These are phyloP conservation scores for Rhizophagus clarus DNA, from an alignment of 192 early-diverging fungal species.

Conservation along the genomic window DNA sequence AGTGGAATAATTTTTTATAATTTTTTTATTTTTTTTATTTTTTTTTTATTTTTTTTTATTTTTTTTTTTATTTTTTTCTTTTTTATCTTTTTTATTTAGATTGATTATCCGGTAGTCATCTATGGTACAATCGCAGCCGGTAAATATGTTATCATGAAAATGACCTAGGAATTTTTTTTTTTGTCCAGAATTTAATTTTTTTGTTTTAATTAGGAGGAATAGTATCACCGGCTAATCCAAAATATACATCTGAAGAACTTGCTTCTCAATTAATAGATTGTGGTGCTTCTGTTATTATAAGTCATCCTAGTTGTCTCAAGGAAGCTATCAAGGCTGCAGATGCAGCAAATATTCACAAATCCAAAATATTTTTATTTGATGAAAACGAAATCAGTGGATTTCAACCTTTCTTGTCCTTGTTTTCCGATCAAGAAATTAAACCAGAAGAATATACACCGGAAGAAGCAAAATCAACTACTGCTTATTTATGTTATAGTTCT, in stretches of 20 bases:
- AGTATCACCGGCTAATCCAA: conserved; percentile 77
- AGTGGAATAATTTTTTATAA: no score
- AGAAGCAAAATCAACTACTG: conserved; percentile 40
- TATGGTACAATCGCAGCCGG: conserved; percentile 43
- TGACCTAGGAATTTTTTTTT: not conserved
- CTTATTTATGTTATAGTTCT: conserved; percentile 72
- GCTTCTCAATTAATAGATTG: conserved; percentile 73
- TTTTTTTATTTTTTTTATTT: conserved; percentile 35
- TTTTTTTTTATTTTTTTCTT: conserved; percentile 42
- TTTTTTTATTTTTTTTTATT: conserved; percentile 45
- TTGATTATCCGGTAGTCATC: conserved; percentile 38
- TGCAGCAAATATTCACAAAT: conserved; percentile 35
- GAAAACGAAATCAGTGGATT: conserved; percentile 41
- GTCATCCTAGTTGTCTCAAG: conserved; percentile 36
- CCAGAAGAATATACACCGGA: conserved; percentile 33
- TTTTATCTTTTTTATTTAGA: conserved; percentile 22
- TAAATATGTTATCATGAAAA: no score
- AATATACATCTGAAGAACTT: conserved; percentile 76
- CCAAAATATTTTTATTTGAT: conserved; percentile 49
- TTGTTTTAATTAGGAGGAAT: conserved; percentile 56
- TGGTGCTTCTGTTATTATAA: conserved; percentile 68
- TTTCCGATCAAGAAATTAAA: conserved; percentile 29
- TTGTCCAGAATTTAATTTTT: not conserved
- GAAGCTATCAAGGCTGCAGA: conserved; percentile 42
- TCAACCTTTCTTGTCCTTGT: conserved; percentile 38